Base-by-base conservation (phyloP, 1,139 yeast species). In the Suhomyces terraborum region DNA sequence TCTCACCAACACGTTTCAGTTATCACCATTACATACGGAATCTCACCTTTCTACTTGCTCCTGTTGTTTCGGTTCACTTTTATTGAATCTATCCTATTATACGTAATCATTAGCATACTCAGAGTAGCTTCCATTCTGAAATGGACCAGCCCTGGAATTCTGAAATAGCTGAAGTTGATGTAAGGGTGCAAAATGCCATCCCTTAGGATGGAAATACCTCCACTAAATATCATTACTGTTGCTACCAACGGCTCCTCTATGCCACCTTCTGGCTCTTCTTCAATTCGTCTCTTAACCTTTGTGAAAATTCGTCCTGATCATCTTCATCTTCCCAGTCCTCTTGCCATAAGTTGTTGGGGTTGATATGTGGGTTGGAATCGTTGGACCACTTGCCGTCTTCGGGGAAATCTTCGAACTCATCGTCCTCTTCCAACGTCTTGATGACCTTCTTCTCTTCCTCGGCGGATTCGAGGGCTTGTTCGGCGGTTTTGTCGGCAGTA, bases 311-410 rank as follows among this genome's bases (percentile, higher is more conserved):
- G 59, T 88, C 96, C 49, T 85, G 91, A 42, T 84, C 84, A 56
- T 88, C 95, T 47, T 84, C 94, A 58, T 88, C 96, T 54, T 89
- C 96, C 97, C 97, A 89, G 59, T 87, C 91, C 62, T 89, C 96
- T 59, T 89, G 96, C 96, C 97, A 89, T 44, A 88, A 75, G 43
- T 62, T 68, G 39, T 64, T 59, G 5, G 71, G 65, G 43, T 68
- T 64, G 43, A 66, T 54, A 50, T 79, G 77, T 13, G 80, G 68
- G 36, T 61, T 62, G 40, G 67, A 56, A 18, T 58, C 60, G 27
- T 45, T 52, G 12, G 61, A 59, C 86, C 70, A 70, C 64, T 84
- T 79, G 25, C 67, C 58, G 55, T 88, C 96, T 40, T 81, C 89
- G 4, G 96, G 96, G 64, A 89, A 89, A 59, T 89, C 97, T 68